Evolutionary conservation across 257 asterid species (phyloP), one percentile per base, ranked within the genome.

Genomic region (Capsicum pubescens): DNA sequence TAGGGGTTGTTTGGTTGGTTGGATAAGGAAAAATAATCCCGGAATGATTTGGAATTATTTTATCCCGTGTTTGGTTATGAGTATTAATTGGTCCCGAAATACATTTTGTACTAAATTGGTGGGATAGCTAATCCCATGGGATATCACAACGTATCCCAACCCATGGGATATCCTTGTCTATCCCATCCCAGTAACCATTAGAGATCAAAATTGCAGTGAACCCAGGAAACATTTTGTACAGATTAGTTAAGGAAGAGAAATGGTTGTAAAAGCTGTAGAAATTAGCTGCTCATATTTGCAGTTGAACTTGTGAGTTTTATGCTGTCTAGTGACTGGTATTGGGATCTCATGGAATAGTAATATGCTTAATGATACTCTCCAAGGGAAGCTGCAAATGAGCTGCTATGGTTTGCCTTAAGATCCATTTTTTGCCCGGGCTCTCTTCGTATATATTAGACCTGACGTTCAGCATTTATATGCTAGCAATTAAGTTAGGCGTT

Each of bases 261-360:
- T 70, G 52, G 21, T 70, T 70, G 16, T 36, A 42, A 44, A 70
- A 6, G 21, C 57, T 70, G 42, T 42, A 42, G 79, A 44, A 39
- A 39, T 42, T 70, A 39, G 56, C 57, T 70, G 56, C 79, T 70
- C 79, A 39, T 42, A 17, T 70, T 70, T 70, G 9, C 63, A 58
- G 63, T 5, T 58, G 17, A 58, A 58, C 7, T 58, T 16, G 21
- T 58, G 63, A 58, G 21, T 16, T 58, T 58, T 55, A 55, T 55
- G 21, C 4, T 15, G 9, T 58, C 63, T 17, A 58, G 63, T 17
- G 63, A 16, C 36, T 17, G 52, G 79, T 15, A 5, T 70, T 44
- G 57, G 79, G 57, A 9, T 70, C 79, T 70, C 0, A 0, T 70
- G 79, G 79, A 70, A 44, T 0, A 70, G 79, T 70, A 44, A 70